phyloP scores from a whole-genome alignment of 768 basidiomycete genomes.

The Boletus insuetus region DNA sequence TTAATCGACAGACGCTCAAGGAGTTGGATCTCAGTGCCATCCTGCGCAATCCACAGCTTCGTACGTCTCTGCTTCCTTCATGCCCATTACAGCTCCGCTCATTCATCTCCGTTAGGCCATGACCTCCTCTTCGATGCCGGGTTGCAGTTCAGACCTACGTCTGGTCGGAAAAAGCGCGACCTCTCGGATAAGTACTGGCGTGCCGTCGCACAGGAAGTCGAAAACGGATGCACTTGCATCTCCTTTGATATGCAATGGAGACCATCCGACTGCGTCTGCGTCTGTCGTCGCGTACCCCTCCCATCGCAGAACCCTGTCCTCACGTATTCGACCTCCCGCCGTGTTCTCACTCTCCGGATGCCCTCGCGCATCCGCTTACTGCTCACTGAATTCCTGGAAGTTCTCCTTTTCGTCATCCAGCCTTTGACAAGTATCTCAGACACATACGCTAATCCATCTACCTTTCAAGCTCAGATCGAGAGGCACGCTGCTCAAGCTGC shows the following conservation, averaged over 20 bases:
- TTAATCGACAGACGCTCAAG: conserved; percentile 79
- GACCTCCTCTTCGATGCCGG: conserved; percentile 87
- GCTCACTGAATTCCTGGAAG: conserved; percentile 73
- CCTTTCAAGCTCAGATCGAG: conserved; percentile 57
- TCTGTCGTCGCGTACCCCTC: conserved; percentile 45
- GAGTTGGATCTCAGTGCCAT: conserved; percentile 86
- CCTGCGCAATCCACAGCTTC: conserved; percentile 85
- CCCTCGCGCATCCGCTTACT: conserved; percentile 71
- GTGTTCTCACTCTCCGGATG: conserved; percentile 58
- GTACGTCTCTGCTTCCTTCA: conserved; percentile 49
- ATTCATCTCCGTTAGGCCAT: conserved; percentile 53
- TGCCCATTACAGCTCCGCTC: background rate
- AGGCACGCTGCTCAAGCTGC: conserved; percentile 63
- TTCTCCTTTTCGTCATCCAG: conserved; percentile 80
- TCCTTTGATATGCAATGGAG: conserved; percentile 64
- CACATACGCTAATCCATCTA: conserved; percentile 57
- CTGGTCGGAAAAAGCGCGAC: conserved; percentile 69
- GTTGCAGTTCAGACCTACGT: conserved; percentile 76
- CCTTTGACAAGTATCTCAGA: conserved; percentile 65
- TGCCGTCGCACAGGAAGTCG: conserved; percentile 74
- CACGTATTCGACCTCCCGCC: conserved; percentile 42
- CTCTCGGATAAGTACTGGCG: conserved; percentile 83
- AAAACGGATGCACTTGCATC: conserved; percentile 80
- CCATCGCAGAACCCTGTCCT: conserved; percentile 41
- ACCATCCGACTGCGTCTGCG: conserved; percentile 54